Evolutionary conservation across 441 rosid species (phyloP), one percentile per base, ranked within the genome.

Genomic region (Erodium texanum): DNA sequence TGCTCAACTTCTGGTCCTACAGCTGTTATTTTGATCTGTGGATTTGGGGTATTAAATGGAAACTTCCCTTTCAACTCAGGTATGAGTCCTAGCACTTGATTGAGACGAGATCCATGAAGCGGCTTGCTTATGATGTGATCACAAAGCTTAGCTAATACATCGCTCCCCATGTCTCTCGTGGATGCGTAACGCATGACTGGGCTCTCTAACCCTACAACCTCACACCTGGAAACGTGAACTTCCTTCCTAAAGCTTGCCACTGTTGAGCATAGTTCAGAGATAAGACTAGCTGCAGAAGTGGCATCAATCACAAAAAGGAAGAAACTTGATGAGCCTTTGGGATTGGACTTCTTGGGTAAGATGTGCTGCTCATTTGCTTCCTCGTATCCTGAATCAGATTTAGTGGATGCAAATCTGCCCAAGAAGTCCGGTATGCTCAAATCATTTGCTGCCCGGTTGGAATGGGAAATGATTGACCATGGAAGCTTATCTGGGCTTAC

Each of bases 131-230:
- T 70, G 14, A 77, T 61, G 7, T 63, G 62, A 74, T 83, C 85
- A 15, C 72, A 68, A 1, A 66, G 74, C 6, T 62, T 66, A 43
- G 64, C 64, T 8, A 65, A 10, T 50, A 65, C 27, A 0, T 50
- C 63, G 5, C 45, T 68, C n/a, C 16, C 69, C 2, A 9, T 22
- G 22, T 65, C 73, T 34, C 22, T 48, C 6, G 64, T 22, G 59
- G 24, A 58, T 3, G 50, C 62, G 3, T 19, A 71, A 18, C 70
- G 23, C 2, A 5, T 65, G 1, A 70, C 43, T 3, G 78, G 79
- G 69, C 83, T 79, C 59, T 74, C 76, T 18, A 84, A 59, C 89
- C 87, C 83, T 7, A 84, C 82, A 20, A 86, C 72, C 71, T 77
- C 78, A 45, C 81, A 84, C 10, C 36, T 23, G 12, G 62, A 20